These are phyloP conservation scores for Mycena haematopus DNA, from an alignment of 768 basidiomycete species.

Conservation along the genomic window DNA sequence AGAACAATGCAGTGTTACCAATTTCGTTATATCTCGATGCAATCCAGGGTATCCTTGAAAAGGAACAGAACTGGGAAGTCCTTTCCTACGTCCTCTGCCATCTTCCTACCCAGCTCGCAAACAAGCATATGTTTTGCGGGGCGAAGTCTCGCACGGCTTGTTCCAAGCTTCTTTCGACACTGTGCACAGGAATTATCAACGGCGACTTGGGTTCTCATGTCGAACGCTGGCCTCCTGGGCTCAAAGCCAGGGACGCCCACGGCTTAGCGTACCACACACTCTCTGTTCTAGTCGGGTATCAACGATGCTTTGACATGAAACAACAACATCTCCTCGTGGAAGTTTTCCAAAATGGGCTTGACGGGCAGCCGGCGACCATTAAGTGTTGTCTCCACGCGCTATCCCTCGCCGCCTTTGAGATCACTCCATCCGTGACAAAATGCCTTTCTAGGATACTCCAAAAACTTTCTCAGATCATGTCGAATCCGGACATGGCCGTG, in stretches of 20 bases:
- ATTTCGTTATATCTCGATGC: constrained; percentile 75
- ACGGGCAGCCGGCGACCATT: constrained; percentile 75
- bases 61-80: constrained; percentile 90
- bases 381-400: constrained; percentile 92
- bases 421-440: constrained; percentile 82
- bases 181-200: constrained; percentile 71
- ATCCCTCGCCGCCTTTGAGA: constrained; percentile 85
- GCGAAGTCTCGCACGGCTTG: constrained; percentile 74
- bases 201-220: constrained; percentile 62
- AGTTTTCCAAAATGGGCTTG: constrained; percentile 71
- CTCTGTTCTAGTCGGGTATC: constrained; percentile 88
- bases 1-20: constrained; percentile 60
- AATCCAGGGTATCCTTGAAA: constrained; percentile 69
- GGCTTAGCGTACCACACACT: constrained; percentile 88
- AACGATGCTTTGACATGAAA: constrained; percentile 72
- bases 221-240: constrained; percentile 62
- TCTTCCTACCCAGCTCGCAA: constrained; percentile 87
- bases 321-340: constrained; percentile 76
- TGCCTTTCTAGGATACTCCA: constrained; percentile 81
- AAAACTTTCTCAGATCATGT: constrained; percentile 93
- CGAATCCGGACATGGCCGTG: constrained; percentile 90
- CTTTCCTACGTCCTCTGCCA: constrained; percentile 91
- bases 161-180: constrained; percentile 61
- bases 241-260: constrained; percentile 84
- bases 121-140: constrained; percentile 97